phyloP scores from a whole-genome alignment of 495 filamentous ascomycete species.

The Podospora pseudoanserina region DNA sequence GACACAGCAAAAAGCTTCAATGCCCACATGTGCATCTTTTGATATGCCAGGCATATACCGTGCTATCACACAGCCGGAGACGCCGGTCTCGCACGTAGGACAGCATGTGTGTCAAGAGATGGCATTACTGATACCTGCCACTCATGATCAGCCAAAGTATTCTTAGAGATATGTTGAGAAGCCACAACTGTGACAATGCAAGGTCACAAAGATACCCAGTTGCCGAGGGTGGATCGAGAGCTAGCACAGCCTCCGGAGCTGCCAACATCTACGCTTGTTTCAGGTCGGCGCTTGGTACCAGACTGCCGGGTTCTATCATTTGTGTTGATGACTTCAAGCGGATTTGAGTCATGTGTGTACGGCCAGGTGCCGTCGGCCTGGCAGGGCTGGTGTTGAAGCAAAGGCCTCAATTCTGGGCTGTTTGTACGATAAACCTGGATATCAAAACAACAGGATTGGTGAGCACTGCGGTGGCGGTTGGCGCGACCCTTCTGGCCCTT shows the following conservation, averaged over 20 bases:
- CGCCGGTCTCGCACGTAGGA: neutral
- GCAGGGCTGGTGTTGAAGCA: neutral
- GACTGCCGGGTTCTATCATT: slow-evolving; percentile 4
- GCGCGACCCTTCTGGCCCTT: neutral
- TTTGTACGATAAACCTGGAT: neutral
- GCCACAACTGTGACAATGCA: neutral
- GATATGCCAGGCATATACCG: neutral
- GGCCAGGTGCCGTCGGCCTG: neutral
- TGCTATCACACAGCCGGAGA: neutral
- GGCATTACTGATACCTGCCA: neutral
- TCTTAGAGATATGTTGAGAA: neutral
- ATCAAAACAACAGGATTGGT: neutral
- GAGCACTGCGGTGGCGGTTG: neutral
- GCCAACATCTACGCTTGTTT: neutral
- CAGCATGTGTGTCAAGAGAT: neutral
- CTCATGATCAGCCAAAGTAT: neutral
- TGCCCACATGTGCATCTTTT: neutral
- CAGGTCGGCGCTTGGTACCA: slow-evolving; percentile 6
- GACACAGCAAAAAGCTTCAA: neutral
- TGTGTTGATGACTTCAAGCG: neutral
- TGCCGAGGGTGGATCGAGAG: neutral
- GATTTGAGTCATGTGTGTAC: no score
- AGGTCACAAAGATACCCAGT: neutral
- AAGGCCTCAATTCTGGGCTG: neutral
- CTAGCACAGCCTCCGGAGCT: neutral